Evolutionary conservation across 805 yeast genomes (phyloP), one percentile per base, ranked within the genome.

Genomic region (Ogataea philodendri): DNA sequence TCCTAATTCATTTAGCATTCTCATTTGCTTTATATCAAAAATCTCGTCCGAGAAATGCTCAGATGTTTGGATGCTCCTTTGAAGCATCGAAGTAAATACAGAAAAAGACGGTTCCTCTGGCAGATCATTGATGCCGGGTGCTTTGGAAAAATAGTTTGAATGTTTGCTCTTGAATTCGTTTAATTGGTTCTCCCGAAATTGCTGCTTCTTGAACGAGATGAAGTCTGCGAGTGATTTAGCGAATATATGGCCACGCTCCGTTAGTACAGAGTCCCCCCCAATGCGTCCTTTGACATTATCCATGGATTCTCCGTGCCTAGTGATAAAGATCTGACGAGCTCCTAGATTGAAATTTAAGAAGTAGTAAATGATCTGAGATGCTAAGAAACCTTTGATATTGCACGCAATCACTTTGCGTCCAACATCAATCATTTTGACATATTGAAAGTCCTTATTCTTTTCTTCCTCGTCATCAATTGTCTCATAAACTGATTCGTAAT

Each of bases 341-440:
- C 82, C 74, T 26, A 90, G 68, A 56, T 93, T 90, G 73, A 90
- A 90, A 52, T 87, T 87, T 44, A 90, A 69, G 45, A 90, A 65
- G 65, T 87, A 93, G 56, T 87, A 90, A 22, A 89, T 85, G 1
- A 96, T 84, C 55, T 93, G 97, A 3, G 96, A 88, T 0, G 96
- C 90, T 35, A 90, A 65, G 53, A 87, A 93, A 0, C 81, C 81
- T 52, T 85, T 85, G 39, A 90, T 84, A 54, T 89, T 87, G 58
- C 82, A 89, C 21, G 96, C 86, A 35, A 90, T 94, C 24, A 90
- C 87, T 59, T 90, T 93, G 52, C 85, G 79, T 6, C 98, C 97
- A 8, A 89, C 97, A 59, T 90, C 90, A 38, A 90, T 87, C 95
- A 90, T 88, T 60, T 90, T 88, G 46, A 89, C 85, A 52, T 88